phyloP scores from a whole-genome alignment of 2,329 filamentous ascomycete genomes.

The Elsinoe ampelina region DNA sequence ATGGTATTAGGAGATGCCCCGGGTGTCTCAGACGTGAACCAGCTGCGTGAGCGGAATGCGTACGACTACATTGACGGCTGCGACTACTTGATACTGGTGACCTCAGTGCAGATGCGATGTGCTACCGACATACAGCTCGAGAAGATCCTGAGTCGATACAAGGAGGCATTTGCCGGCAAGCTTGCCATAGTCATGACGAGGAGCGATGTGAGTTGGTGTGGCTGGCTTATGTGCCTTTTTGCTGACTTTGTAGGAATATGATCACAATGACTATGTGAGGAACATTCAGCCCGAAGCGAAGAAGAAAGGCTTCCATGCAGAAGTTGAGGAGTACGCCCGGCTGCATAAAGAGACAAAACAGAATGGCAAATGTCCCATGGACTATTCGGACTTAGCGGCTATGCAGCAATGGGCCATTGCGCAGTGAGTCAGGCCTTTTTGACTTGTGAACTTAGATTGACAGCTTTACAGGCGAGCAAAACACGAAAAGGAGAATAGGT shows the following conservation, averaged over 20 bases:
- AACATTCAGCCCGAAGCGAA: neutral
- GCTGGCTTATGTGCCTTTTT: too few species aligned
- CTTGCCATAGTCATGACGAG: constrained; percentile 20
- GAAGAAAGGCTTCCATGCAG: neutral
- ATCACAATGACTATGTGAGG: neutral
- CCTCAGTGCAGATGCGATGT: constrained; percentile 16
- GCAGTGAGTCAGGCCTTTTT: too few species aligned
- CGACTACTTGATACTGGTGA: constrained; percentile 21
- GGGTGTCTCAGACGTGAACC: constrained; percentile 21
- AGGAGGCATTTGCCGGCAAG: constrained; percentile 17
- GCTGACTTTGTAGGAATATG: neutral
- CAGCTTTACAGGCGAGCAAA: too few species aligned
- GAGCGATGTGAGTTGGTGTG: constrained; percentile 15
- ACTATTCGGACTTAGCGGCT: too few species aligned
- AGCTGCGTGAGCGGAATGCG: constrained; percentile 17
- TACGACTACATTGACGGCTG: constrained; percentile 18
- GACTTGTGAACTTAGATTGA: too few species aligned
- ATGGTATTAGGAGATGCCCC: constrained; percentile 22
- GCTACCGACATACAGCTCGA: constrained; percentile 17
- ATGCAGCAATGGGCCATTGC: too few species aligned
- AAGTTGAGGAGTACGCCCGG: neutral
- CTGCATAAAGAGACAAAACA: neutral
- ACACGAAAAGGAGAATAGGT: neutral
- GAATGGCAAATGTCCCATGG: too few species aligned
- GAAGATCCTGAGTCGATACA: constrained; percentile 18